Percentiles rank a stretch among this genome's conserved stretches.
Conservation (phyloP, 75 land plant species). For the Picea glauca region DNA sequence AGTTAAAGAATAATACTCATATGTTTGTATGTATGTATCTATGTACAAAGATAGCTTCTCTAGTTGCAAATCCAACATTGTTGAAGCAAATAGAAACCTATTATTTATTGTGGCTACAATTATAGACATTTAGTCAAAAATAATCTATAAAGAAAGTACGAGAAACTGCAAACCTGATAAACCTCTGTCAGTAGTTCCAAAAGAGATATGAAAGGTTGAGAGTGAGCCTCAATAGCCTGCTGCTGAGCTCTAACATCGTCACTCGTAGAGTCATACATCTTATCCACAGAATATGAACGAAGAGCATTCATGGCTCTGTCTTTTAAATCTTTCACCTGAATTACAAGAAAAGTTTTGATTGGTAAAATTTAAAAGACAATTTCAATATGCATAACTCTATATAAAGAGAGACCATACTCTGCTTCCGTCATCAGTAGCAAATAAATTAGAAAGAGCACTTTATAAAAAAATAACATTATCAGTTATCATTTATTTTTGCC, state of each 20-base stretch:
- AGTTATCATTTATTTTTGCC: not conserved
- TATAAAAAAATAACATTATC: not conserved
- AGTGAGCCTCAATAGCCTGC: conserved; percentile 22
- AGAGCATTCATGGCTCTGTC: conserved; percentile 82
- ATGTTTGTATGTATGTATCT: too few species aligned
- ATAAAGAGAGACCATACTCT: too few species aligned
- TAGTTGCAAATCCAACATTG: too few species aligned
- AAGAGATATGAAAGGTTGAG: conserved; percentile 79
- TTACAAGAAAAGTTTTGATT: not conserved
- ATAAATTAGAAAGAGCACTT: too few species aligned
- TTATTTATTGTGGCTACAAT: not conserved
- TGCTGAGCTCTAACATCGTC: conserved; percentile 31
- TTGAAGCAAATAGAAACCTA: not conserved
- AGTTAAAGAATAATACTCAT: too few species aligned
- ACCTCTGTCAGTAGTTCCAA: conserved; percentile 82
- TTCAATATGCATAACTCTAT: too few species aligned
- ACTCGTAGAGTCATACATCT: conserved; percentile 32
- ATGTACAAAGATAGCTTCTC: too few species aligned
- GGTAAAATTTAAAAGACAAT: not conserved
- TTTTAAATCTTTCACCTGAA: conserved; percentile 83
- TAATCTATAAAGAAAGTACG: not conserved
- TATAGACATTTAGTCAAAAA: not conserved
- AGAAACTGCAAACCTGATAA: conserved; percentile 57
- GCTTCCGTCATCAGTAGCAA: not conserved
- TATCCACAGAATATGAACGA: conserved; percentile 36